Evolutionary conservation across 2,329 filamentous ascomycete species (phyloP), one percentile per base, ranked within the genome.

Genomic region (Davidsoniella australis): DNA sequence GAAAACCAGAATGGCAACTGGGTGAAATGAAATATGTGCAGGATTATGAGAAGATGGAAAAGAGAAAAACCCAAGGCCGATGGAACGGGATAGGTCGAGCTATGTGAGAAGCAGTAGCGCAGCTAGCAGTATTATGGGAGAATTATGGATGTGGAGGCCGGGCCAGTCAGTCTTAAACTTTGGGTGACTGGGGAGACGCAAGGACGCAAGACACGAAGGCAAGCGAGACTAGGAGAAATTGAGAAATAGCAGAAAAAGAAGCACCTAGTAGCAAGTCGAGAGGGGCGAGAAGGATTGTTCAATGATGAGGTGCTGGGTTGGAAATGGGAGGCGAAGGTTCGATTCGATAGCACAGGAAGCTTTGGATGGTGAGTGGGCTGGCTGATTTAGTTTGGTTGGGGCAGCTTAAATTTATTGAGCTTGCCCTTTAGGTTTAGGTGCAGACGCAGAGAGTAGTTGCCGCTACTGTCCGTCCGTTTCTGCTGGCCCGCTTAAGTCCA

Each of bases 31-130:
- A 17, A 9, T 17, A 23, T 24, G 44, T 18, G 53, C 49, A 54
- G 42, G 20, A 49, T 48, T 47, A 48, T 45, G 20, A 49, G 45
- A 43, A 36, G 40, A 47, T 24, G 40, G 42, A 46, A 45, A 41
- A 47, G 36, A 47, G 46, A 44, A 29, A 24, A 24, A 45, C 29
- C 16, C 26, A 18, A 47, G 33, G 44, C 20, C 24, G 9, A 43
- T 36, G 36, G 47, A 29, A 33, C 10, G 39, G 20, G 41, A 38
- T 24, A 24, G 20, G 45, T 16, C 20, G 3, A 10, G 24, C 33
- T 26, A 24, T 45, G 18, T 23, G 4, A 23, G 20, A 45, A 44
- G 33, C 33, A 53, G 47, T 20, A 49, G 51, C 40, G 51, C 36
- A 46, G 44, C 40, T 51, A 41, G 20, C 45, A 47, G 36, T n/a